Base-by-base conservation (phyloP, 352 stramenopile genomes). In the Globisporangium nodosum region DNA sequence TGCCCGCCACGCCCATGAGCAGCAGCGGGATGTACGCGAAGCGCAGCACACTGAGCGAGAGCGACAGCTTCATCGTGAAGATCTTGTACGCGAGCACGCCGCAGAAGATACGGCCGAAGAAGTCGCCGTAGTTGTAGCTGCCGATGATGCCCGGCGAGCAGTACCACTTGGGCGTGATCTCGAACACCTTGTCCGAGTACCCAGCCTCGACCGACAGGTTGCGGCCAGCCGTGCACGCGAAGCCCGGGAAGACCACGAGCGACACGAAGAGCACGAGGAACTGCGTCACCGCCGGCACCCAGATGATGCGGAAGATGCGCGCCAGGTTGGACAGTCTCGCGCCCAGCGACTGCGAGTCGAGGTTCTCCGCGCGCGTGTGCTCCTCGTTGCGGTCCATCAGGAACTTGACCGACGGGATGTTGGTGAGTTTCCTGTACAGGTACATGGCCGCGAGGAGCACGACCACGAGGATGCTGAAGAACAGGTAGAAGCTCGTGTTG, bases 191-290 rank as follows among this genome's bases (percentile, higher is more conserved):
- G 33, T 66, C 54, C 4, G 45, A 57, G 60, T 76, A 80, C 0
- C 60, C 63, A 1, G 53, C 54, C 6, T 16, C 31, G 3, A 54
- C 47, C 20, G 12, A 35, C 5, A 85, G 46, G 66, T 79, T 78
- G 50, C 69, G 66, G 5, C 46, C 40, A 3, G 71, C 78, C 3
- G 68, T 58, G 49, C 74, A 84, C 18, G 69, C 77, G 45, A 90
- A 83, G 31, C 77, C 77, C 0, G 75, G 77, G 61, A 78, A 88
- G 8, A 87, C 66, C 0, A 64, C 53, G 4, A 90, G 68, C 52
- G 80, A 85, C 0, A 85, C 74, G 56, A 90, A 87, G 68, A 88
- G 87, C n/a, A 82, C 58, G 20, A 86, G 57, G 61, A 75, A 88
- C 66, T 87, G 75, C 7, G 73, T 61, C 12, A 85, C 11, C 1